These are phyloP conservation scores for Rubus parviflorus DNA, from an alignment of 306 rosid genomes.

Conservation along the genomic window DNA sequence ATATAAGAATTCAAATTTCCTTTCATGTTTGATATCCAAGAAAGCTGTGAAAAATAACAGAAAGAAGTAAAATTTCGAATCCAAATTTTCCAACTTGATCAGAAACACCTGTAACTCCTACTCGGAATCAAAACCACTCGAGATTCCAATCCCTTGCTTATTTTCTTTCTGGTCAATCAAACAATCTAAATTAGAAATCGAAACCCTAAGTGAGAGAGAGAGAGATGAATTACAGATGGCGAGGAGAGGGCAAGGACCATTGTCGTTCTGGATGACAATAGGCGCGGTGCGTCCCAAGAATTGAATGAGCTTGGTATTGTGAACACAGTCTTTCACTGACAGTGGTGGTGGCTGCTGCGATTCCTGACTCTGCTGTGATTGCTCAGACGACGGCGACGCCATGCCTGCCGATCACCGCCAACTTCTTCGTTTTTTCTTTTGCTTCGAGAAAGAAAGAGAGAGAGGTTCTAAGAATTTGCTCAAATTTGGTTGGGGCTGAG, in stretches of 20 bases:
- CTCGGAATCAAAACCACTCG: background rate
- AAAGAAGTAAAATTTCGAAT: too few species aligned
- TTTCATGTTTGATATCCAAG: background rate
- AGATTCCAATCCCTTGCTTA: conserved; percentile 15
- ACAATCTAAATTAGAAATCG: background rate
- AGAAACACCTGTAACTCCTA: background rate
- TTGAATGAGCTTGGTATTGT: conserved; percentile 80
- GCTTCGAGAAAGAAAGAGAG: background rate
- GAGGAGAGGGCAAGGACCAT: conserved; percentile 98
- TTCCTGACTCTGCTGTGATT: conserved; percentile 18
- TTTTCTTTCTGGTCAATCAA: conserved; percentile 9
- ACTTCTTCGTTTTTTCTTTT: background rate
- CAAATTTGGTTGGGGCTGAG: background rate
- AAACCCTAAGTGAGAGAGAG: conserved; percentile 19
- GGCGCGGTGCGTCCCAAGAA: conserved; percentile 83
- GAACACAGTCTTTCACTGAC: conserved; percentile 38
- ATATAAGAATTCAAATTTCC: background rate
- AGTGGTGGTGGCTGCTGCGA: conserved; percentile 8
- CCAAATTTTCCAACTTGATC: too few species aligned
- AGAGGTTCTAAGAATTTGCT: too few species aligned
- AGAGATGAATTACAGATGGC: conserved; percentile 69
- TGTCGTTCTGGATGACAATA: conserved; percentile 91
- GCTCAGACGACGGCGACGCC: conserved; percentile 48
- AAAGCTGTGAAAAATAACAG: too few species aligned
- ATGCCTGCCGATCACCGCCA: conserved; percentile 27